Base-by-base conservation (phyloP, 1,284 basidiomycete genomes). In the Rhodotorula mucilaginosa region DNA sequence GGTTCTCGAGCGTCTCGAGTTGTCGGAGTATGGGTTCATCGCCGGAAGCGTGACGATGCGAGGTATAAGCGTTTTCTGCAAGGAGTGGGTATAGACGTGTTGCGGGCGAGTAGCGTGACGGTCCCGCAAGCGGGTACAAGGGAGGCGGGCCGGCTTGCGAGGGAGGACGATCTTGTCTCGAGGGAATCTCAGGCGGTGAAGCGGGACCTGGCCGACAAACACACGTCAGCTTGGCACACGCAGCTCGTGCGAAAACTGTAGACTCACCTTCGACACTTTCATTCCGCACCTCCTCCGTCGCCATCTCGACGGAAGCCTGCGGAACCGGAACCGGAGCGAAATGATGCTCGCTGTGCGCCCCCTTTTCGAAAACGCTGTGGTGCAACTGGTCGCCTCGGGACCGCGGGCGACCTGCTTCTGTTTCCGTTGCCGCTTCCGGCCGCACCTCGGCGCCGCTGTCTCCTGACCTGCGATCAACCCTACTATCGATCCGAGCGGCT, bases 11-110 rank as follows among this genome's bases (percentile, higher is more conserved):
- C 1, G 51, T n/a, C 13, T n/a, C 12, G 26, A 68, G 26, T 49
- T 68, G 67, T 2, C 70, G 67, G 2, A 44, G 39, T 21, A 56
- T 39, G 8, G 62, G 26, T n/a, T 68, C 67, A 12, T 68, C 58
- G 23, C 18, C 26, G 10, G 47, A 51, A 1, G 61, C 7, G 15
- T 64, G 26, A 4, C 62, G 61, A 18, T 29, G 18, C 19, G 34
- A 23, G 16, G 65, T 21, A 46, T 34, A 44, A 4, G 59, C 15
- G 19, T 26, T 5, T 0, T 48, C 12, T 0, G 48, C 34, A 0
- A 60, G 60, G 1, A 67, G 52, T 3, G 19, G 52, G n/a, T 60
- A 61, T 3, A 54, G 2, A 21, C 52, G 59, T 34, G 59, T 54
- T 16, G 51, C 59, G 52, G 59, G 65, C 10, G 65, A 61, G 60